Evolutionary conservation across 2,329 filamentous ascomycete genomes (phyloP).

Genomic region (Xylaria hypoxylon): DNA sequence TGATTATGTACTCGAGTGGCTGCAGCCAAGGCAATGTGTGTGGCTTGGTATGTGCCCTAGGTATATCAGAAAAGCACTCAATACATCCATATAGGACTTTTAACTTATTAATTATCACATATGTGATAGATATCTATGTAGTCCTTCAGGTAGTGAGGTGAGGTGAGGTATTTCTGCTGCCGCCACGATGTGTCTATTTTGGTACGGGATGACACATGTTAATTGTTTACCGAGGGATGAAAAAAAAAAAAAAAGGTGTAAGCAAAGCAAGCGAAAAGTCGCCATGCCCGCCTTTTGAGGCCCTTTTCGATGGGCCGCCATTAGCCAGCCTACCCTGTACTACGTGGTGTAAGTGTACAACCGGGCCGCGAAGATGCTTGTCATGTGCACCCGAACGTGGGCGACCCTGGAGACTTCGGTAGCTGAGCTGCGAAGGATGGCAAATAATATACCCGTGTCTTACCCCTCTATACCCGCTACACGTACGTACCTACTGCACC

Average conservation of each 20-base stretch:
- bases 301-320: conserved; percentile 20
- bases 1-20: conserved; percentile 11
- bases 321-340: conserved; percentile 11
- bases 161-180: conserved; percentile 30
- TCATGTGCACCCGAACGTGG: conserved; percentile 36
- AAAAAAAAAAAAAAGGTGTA: conserved; percentile 2
- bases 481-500: not conserved
- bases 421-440: conserved; percentile 28
- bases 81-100: not conserved
- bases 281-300: conserved; percentile 16
- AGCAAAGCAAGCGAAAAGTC: conserved; percentile 24
- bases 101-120: conserved; percentile 12
- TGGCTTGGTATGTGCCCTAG: no score
- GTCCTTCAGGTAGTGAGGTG: not conserved
- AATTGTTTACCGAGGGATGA: conserved; percentile 16
- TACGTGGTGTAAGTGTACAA: conserved; percentile 13
- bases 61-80: not conserved
- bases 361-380: conserved; percentile 37
- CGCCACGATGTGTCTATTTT: conserved; percentile 24
- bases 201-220: conserved; percentile 22
- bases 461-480: no score
- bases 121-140: conserved; percentile 11
- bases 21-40: conserved; percentile 19
- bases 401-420: conserved; percentile 32
- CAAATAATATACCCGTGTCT: not conserved